Evolutionary conservation across 768 basidiomycete species (phyloP).

Genomic region (Paxillus involutus): DNA sequence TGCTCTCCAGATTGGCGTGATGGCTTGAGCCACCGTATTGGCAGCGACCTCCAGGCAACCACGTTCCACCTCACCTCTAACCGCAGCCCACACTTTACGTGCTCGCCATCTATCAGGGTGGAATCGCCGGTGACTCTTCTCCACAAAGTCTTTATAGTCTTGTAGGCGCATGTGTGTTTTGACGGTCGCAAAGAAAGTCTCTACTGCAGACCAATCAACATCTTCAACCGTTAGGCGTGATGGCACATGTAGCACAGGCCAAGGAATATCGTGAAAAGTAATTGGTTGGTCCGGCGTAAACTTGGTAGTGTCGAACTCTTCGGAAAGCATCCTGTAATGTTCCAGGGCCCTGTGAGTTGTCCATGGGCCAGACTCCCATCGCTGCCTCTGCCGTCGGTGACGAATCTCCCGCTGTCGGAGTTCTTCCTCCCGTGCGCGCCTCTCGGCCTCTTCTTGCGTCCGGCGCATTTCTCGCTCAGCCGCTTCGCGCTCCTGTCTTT

Average conservation of each 20-base stretch:
- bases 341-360: slow-evolving; percentile 66
- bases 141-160: slow-evolving; percentile 65
- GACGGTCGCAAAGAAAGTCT: slow-evolving; percentile 63
- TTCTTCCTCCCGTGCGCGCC: slow-evolving; percentile 32
- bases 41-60: slow-evolving; percentile 67
- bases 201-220: slow-evolving; percentile 70
- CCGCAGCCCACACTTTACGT: slow-evolving; percentile 56
- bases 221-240: slow-evolving; percentile 56
- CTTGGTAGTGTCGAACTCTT: slow-evolving; percentile 61
- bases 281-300: slow-evolving; percentile 54
- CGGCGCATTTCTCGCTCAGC: slow-evolving; percentile 22
- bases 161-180: slow-evolving; percentile 51
- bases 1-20: slow-evolving; percentile 67
- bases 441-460: slow-evolving; percentile 29
- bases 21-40: slow-evolving; percentile 71
- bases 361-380: slow-evolving; percentile 65
- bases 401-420: slow-evolving; percentile 40
- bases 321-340: slow-evolving; percentile 58
- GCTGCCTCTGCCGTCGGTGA: slow-evolving; percentile 48
- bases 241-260: slow-evolving; percentile 68
- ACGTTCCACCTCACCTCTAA: slow-evolving; percentile 57
- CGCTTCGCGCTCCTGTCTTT: slow-evolving; percentile 23
- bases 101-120: slow-evolving; percentile 83
- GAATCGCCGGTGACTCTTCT: slow-evolving; percentile 72
- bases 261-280: slow-evolving; percentile 65